A percentile compares a stretch with the other conserved stretches of the same genome.
phyloP scores from a whole-genome alignment of 176 grass and related monocot genomes.

The Raddia distichophylla region DNA sequence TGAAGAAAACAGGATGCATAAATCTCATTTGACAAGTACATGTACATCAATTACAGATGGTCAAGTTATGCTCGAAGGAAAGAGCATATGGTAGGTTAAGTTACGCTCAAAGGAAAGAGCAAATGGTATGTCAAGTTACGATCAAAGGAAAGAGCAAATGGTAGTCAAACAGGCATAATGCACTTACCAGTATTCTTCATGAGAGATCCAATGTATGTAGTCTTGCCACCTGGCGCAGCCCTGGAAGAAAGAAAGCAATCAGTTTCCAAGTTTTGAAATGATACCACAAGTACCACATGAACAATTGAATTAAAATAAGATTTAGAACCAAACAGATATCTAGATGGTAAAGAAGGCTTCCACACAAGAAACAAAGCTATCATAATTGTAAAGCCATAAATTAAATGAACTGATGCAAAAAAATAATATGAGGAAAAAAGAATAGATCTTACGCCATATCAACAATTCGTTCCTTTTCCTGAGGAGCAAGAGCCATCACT shows the following conservation, averaged over 20 bases:
- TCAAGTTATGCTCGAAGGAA: conserved; percentile 9
- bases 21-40: background rate
- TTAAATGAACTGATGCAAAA: conserved; percentile 16
- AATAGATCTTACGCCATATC: conserved; percentile 96
- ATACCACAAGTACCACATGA: background rate
- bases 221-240: conserved; percentile 98
- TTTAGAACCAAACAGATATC: background rate
- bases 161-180: conserved; percentile 31
- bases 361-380: background rate
- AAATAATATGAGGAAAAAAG: conserved; percentile 14
- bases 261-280: background rate
- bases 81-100: background rate
- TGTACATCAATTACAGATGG: background rate
- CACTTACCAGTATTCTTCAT: conserved; percentile 94
- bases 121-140: conserved; percentile 18
- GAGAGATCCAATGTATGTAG: conserved; percentile 93
- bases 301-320: conserved; percentile 14
- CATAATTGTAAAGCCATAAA: conserved; percentile 1
- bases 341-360: background rate
- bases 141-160: background rate
- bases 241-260: conserved; percentile 50
- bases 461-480: conserved; percentile 91
- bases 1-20: conserved; percentile 18
- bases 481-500: conserved; percentile 97
- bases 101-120: background rate